phyloP scores from a whole-genome alignment of 2,329 filamentous ascomycete genomes.

The Ophiostoma ulmi region DNA sequence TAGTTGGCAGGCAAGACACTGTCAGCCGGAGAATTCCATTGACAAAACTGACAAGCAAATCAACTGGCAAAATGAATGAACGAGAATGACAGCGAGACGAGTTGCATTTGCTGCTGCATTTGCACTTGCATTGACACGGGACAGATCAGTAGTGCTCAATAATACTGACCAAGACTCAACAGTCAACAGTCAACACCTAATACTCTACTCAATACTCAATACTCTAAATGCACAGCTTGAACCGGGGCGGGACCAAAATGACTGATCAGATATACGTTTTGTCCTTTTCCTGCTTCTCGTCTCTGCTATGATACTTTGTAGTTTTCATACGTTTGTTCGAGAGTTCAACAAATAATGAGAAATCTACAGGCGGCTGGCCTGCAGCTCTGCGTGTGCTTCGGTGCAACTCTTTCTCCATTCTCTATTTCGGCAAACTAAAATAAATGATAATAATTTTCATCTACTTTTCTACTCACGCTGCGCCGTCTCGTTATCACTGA shows the following conservation, averaged over 20 bases:
- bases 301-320: neutral
- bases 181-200: neutral
- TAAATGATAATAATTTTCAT: too few species aligned
- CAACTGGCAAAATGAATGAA: neutral
- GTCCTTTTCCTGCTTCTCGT: neutral
- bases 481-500: neutral
- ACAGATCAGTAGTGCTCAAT: neutral
- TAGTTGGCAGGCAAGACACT: too few species aligned
- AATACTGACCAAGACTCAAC: too few species aligned
- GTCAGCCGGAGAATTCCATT: too few species aligned
- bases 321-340: neutral
- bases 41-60: too few species aligned
- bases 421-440: too few species aligned
- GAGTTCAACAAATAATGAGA: too few species aligned
- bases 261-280: conserved; percentile 1
- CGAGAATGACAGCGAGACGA: neutral
- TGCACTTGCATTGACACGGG: neutral
- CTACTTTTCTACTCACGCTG: neutral
- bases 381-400: neutral
- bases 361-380: neutral
- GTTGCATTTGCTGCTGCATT: neutral
- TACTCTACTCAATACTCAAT: neutral
- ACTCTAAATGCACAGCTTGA: too few species aligned
- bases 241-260: neutral
- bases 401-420: neutral